phyloP scores from a whole-genome alignment of 2,329 filamentous ascomycete species.

The Penicillium thymicola region DNA sequence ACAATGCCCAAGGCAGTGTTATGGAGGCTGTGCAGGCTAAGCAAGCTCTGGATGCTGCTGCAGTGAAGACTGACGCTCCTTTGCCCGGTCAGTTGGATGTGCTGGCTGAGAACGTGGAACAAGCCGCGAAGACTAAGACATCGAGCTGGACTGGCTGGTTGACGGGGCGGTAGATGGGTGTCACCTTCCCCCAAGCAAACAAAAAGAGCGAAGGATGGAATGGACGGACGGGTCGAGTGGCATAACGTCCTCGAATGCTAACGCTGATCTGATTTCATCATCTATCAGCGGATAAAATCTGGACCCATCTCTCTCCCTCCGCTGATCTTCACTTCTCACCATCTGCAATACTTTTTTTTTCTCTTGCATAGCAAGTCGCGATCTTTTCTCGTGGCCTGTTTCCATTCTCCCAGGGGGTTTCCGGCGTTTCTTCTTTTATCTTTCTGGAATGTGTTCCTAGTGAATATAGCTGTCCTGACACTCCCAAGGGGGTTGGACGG shows the following conservation, averaged over 20 bases:
- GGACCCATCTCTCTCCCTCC: background rate
- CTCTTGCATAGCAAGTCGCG: conserved; percentile 25
- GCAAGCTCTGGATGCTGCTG: conserved; percentile 31
- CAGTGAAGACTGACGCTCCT: conserved; percentile 17
- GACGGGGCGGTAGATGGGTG: conserved; percentile 32
- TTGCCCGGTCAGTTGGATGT: conserved; percentile 33
- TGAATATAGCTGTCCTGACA: background rate
- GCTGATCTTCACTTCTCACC: background rate
- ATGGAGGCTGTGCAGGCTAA: conserved; percentile 39
- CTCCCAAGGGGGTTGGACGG: conserved; percentile 7
- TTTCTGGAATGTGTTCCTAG: conserved; percentile 22
- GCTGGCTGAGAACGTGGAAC: conserved; percentile 36
- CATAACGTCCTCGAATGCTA: background rate
- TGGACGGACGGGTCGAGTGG: background rate
- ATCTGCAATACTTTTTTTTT: conserved; percentile 11
- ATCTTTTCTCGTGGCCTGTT: conserved; percentile 18
- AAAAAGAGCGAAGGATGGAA: conserved; percentile 3
- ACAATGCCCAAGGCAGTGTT: conserved; percentile 26
- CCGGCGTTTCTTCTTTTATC: conserved; percentile 26
- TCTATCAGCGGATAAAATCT: background rate
- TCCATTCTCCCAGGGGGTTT: conserved; percentile 29
- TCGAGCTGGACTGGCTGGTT: conserved; percentile 42
- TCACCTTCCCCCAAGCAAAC: background rate
- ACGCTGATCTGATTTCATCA: background rate
- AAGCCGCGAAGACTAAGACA: conserved; percentile 34